phyloP scores from a whole-genome alignment of 2,329 filamentous ascomycete genomes.

The Colletotrichum destructivum region DNA sequence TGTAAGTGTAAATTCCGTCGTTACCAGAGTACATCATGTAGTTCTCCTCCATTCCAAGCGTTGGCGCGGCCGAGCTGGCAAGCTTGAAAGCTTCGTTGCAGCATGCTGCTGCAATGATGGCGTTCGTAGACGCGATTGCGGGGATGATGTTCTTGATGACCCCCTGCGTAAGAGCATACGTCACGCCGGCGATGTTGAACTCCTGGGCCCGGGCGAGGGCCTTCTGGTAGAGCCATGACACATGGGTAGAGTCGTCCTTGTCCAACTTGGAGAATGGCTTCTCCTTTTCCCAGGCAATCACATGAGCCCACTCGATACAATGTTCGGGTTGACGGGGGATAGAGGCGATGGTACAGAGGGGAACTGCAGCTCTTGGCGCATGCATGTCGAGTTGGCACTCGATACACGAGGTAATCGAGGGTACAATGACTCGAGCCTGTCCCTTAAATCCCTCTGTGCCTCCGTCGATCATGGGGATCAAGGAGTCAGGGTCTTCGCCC shows the following conservation, averaged over 20 bases:
- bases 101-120: conserved; percentile 94
- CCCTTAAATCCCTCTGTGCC: conserved; percentile 99
- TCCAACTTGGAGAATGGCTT: conserved; percentile 89
- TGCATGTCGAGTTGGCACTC: conserved; percentile 99
- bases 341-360: conserved; percentile 94
- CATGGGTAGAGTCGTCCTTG: conserved; percentile 96
- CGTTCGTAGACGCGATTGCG: conserved; percentile 97
- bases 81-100: conserved; percentile 99
- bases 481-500: conserved; percentile 80
- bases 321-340: conserved; percentile 98
- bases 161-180: conserved; percentile 95
- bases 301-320: conserved; percentile 98
- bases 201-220: conserved; percentile 85
- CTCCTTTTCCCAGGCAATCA: conserved; percentile 95
- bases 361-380: conserved; percentile 95
- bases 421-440: conserved; percentile 92
- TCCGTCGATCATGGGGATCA: conserved; percentile 96
- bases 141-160: conserved; percentile 99
- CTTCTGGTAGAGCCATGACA: conserved; percentile 95
- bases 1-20: conserved; percentile 96
- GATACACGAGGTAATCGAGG: conserved; percentile 94
- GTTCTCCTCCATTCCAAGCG: conserved; percentile 83
- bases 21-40: conserved; percentile 99
- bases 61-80: conserved; percentile 84
- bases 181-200: conserved; percentile 93